Evolutionary conservation across 306 rosid species (phyloP).

Genomic region (Casuarina cunninghamiana): DNA sequence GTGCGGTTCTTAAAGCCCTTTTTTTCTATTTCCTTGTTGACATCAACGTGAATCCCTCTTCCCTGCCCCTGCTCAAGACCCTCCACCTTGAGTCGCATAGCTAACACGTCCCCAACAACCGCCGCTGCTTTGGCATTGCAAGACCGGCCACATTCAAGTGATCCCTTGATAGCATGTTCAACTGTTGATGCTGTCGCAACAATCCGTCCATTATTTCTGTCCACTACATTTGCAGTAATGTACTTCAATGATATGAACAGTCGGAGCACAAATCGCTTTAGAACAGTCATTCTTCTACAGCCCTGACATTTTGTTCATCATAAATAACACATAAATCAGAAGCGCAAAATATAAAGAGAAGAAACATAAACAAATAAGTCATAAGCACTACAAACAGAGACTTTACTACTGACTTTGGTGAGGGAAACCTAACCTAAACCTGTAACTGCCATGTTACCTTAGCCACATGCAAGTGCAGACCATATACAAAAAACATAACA

Average conservation of each 20-base stretch:
- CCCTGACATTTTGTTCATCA: slow-evolving; percentile 15
- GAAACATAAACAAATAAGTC: too few relatives aligned
- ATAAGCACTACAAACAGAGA: too few relatives aligned
- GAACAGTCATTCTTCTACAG: slow-evolving; percentile 53
- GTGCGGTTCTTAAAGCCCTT: slow-evolving; percentile 82
- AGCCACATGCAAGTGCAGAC: background rate
- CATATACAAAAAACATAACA: background rate
- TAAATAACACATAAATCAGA: slow-evolving; percentile 12
- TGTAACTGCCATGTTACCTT: background rate
- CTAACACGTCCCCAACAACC: slow-evolving; percentile 87
- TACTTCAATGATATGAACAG: slow-evolving; percentile 84
- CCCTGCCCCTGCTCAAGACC: slow-evolving; percentile 80
- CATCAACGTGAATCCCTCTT: slow-evolving; percentile 72
- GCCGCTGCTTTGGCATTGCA: slow-evolving; percentile 90
- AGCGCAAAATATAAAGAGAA: background rate
- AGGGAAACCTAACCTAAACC: background rate
- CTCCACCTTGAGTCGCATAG: slow-evolving; percentile 81
- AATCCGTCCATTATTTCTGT: slow-evolving; percentile 76
- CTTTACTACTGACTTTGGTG: too few relatives aligned
- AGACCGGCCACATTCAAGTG: slow-evolving; percentile 81
- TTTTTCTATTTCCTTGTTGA: slow-evolving; percentile 72
- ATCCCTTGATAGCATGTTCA: slow-evolving; percentile 71
- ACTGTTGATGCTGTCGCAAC: slow-evolving; percentile 72
- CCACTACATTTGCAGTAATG: slow-evolving; percentile 84
- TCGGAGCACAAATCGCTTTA: slow-evolving; percentile 78